Base-by-base conservation (phyloP, 768 basidiomycete genomes). In the Pulveroboletus sp. region DNA sequence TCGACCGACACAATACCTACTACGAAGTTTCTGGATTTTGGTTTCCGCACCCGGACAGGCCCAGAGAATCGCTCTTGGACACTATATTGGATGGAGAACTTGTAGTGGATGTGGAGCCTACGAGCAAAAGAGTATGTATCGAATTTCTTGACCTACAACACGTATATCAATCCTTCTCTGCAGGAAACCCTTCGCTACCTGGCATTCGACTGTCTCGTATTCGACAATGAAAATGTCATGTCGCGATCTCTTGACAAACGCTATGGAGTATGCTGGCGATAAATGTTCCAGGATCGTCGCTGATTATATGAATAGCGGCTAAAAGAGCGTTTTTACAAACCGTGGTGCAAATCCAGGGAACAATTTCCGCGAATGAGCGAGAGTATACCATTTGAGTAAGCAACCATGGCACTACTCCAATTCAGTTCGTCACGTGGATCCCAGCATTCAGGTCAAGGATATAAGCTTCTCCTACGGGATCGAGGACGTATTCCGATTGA, bases 81-180 rank as follows among this genome's bases (percentile, higher is more conserved):
- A 90, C 90, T 1, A 73, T 99, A 10, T 69, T 98, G 17, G 96
- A 99, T 61, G 96, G 91, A 31, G 96, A 99, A 65, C 81, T 98
- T 36, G 93, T 99, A 6, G 74, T 91, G 45, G 96, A 99, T 62
- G 77, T 86, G 22, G 91, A 97, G 63, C 87, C 86, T 9, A 69
- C 67, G 31, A 92, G 85, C 29, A 81, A 80, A 38, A 71, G 75
- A 63, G 93, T 90, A 56, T 55, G 83, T 67, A 13, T 41, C 34
- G 34, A 3, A 14, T 43, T 19, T n/a, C 32, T 46, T 22, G 13
- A 37, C 20, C 42, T 40, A 53, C 51, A 45, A 39, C 16, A 17
- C 9, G 53, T 32, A 1, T 23, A 10, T 23, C 17, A 27, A 13
- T 16, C 8, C 13, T 22, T 35, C 34, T 19, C 16, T 39, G 14